Percentiles rank a stretch among this genome's conserved stretches.
Conservation (phyloP, 257 asterid genomes). For the Craterostigma plantagineum region DNA sequence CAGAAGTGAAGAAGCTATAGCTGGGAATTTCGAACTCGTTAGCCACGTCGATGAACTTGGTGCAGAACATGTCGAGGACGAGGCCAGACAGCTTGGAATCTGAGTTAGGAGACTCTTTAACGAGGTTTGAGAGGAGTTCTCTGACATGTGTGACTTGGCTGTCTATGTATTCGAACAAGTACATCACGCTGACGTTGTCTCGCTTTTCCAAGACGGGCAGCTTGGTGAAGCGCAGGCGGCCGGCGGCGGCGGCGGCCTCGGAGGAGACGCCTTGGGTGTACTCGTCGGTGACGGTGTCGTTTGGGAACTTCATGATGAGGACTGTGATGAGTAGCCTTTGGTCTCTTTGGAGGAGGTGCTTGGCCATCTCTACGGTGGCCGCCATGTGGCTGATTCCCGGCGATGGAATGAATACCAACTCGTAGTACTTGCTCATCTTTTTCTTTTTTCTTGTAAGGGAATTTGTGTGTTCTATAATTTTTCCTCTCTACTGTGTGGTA, state of each 20-base stretch:
- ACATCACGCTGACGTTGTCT: no score
- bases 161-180: background rate
- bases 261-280: no score
- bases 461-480: no score
- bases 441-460: background rate
- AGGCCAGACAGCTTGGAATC: background rate
- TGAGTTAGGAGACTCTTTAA: background rate
- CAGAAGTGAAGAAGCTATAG: background rate
- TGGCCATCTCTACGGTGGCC: constrained; percentile 1
- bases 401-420: background rate
- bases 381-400: background rate
- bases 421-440: background rate
- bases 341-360: background rate
- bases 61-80: background rate
- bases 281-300: background rate
- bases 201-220: no score
- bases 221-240: no score
- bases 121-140: background rate
- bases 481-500: no score
- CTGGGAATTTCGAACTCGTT: background rate
- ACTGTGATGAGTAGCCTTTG: no score
- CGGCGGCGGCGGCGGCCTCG: no score
- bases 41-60: background rate
- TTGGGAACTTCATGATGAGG: background rate
- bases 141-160: background rate